Base-by-base conservation (phyloP, 129 eudicot species). In the Scalesia atractyloides region DNA sequence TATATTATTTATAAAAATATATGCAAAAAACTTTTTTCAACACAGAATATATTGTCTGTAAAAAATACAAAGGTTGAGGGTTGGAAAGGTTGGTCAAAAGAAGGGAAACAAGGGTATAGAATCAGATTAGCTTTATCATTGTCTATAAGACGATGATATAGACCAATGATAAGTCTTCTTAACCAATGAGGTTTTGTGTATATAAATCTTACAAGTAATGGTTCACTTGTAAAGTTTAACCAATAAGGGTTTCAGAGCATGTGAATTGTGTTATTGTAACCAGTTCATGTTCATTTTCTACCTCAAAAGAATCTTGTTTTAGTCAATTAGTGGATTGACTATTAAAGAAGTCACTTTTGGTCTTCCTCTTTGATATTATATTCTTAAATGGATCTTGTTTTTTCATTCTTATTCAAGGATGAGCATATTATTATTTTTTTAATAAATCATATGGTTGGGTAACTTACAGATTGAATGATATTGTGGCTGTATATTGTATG, bases 401-500 rank as follows among this genome's bases (percentile, higher is more conserved):
- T 8, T 5, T 20, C 46, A 26, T 9, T 37, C 64, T 46, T 34
- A 30, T 68, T 58, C 43, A 50, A 48, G 33, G 75, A 73, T 66
- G 50, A 47, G 46, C 52, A 59, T 72, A 26, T 16, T 72, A 19
- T 24, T 18, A 26, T 17, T 57, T 76, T 30, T 19, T 56, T 60
- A 36, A 26, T 66, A 5, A 24, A 76, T 72, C 72, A 76, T 75
- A 43, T 53, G 24, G 14, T 18, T 43, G 78, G 79, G 43, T 59
- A 65, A 76, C 61, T 71, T 66, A 52, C 46, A 73, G 49, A 18
- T 73, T 64, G 70, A 73, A 73, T 73, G 41, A 18, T 48, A 18
- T 62, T 33, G 51, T 66, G 65, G 63, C 24, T 63, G 33, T 61
- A 67, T 68, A 57, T 30, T 78, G 51, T n/a, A 37, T 37, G 63